Percentiles rank a stretch among this genome's conserved stretches.
Conservation (phyloP, 2,329 filamentous ascomycete genomes). For the Dendryphion nanum region DNA sequence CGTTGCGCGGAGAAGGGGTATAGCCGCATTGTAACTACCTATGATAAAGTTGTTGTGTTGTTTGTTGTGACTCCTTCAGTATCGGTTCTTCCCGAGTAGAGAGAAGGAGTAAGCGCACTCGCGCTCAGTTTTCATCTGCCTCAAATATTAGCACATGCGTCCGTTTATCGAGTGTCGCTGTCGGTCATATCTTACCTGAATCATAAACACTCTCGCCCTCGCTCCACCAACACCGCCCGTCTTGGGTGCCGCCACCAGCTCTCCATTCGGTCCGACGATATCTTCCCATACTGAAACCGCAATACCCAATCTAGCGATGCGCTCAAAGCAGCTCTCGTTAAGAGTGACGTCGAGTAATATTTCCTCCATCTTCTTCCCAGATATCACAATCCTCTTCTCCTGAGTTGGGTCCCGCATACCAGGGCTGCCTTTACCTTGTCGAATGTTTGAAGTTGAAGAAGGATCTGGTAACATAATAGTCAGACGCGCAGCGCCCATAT, state of each 20-base stretch:
- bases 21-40: too few relatives aligned
- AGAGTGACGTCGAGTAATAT: conserved; percentile 80
- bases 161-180: neutral
- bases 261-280: conserved; percentile 43
- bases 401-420: conserved; percentile 46
- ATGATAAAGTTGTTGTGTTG: too few relatives aligned
- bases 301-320: conserved; percentile 80
- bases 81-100: conserved; percentile 50
- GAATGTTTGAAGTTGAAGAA: conserved; percentile 20
- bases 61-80: too few relatives aligned
- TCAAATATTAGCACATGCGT: neutral
- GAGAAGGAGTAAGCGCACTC: conserved; percentile 51
- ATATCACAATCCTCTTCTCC: conserved; percentile 83
- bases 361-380: conserved; percentile 65
- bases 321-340: conserved; percentile 79
- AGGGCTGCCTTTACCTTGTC: conserved; percentile 31
- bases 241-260: conserved; percentile 60
- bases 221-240: conserved; percentile 58
- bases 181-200: conserved; percentile 48
- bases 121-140: conserved; percentile 45
- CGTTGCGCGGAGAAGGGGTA: too few relatives aligned
- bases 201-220: conserved; percentile 62
- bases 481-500: conserved; percentile 80
- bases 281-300: conserved; percentile 84
- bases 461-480: conserved; percentile 72